Evolutionary conservation across 2,329 filamentous ascomycete species (phyloP).

Genomic region (Periconia sp.): DNA sequence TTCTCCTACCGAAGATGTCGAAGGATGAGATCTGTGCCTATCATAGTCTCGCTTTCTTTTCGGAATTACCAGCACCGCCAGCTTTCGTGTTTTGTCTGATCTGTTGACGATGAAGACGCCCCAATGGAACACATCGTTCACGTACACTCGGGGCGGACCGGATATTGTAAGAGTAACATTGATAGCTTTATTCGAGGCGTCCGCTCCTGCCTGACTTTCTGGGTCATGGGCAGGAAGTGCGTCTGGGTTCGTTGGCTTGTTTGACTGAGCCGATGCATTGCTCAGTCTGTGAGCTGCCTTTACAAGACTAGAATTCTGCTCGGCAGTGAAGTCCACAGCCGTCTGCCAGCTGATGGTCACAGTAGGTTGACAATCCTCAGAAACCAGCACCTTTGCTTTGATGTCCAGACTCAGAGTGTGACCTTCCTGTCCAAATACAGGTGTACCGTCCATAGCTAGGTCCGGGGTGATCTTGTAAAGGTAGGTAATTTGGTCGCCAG

Average conservation of each 20-base stretch:
- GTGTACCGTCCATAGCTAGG: slow-evolving; percentile 52
- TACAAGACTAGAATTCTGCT: slow-evolving; percentile 48
- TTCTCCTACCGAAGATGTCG: slow-evolving; percentile 49
- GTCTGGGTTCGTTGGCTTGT: slow-evolving; percentile 34
- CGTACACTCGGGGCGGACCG: slow-evolving; percentile 64
- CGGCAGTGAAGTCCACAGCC: slow-evolving; percentile 68
- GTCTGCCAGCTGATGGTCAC: slow-evolving; percentile 73
- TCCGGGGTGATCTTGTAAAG: slow-evolving; percentile 67
- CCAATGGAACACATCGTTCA: slow-evolving; percentile 74
- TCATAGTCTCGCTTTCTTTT: slow-evolving; percentile 62
- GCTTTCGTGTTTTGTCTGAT: slow-evolving; percentile 65
- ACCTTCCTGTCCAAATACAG: slow-evolving; percentile 50
- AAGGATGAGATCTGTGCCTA: slow-evolving; percentile 50
- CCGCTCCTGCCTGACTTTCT: slow-evolving; percentile 22
- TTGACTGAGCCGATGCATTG: slow-evolving; percentile 25
- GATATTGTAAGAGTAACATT: slow-evolving; percentile 79
- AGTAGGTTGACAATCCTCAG: slow-evolving; percentile 64
- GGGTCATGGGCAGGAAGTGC: slow-evolving; percentile 31
- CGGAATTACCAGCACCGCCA: slow-evolving; percentile 72
- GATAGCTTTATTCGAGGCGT: slow-evolving; percentile 55
- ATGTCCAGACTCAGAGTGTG: slow-evolving; percentile 64
- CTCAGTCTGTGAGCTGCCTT: slow-evolving; percentile 39
- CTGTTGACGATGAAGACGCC: slow-evolving; percentile 78
- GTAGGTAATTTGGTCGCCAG: slow-evolving; percentile 77
- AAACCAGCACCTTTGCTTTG: slow-evolving; percentile 63